Evolutionary conservation across 768 basidiomycete genomes (phyloP), one percentile per base, ranked within the genome.

Genomic region (Pisolithus tinctorius): DNA sequence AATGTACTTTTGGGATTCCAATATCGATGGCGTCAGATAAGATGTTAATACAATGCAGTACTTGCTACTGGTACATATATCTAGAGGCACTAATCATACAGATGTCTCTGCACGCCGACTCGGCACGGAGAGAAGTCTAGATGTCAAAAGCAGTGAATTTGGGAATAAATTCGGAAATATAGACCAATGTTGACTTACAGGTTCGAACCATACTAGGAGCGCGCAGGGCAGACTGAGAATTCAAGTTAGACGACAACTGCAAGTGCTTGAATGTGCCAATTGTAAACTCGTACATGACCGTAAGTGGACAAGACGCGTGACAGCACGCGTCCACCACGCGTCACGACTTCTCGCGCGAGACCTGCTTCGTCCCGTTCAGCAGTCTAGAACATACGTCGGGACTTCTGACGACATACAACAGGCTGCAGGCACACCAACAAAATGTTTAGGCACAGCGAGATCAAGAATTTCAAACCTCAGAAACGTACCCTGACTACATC

Each of bases 401-500:
- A 20, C 40, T 5, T 14, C 23, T 26, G 17, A 30, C 5, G 11
- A 40, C 41, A 40, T 14, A 34, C 34, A 34, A 11, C 5, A 34
- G 31, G 0, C 31, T 34, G 10, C 31, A 4, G 11, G 31, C 26
- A 40, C 14, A 31, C 29, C 6, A 25, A 4, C 34, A 45, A 17
- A 39, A 67, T 67, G 66, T 67, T 30, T 51, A 58, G n/a, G 23
- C 45, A 52, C 51, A 61, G 8, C 2, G 48, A 65, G 14, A 49
- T 50, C 34, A n/a, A n/a, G n/a, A n/a, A n/a, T n/a, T n/a, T n/a
- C n/a, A 50, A 49, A 16, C 23, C 41, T 56, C 9, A 25, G 10
- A 6, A 27, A 55, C 52, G 37, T 23, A 8, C 29, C 29, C 29
- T 41, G 49, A 60, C 27, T 23, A 2, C 5, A n/a, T 20, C n/a